Evolutionary conservation across 2,329 filamentous ascomycete species (phyloP).

Genomic region (Zymoseptoria pseudotritici): DNA sequence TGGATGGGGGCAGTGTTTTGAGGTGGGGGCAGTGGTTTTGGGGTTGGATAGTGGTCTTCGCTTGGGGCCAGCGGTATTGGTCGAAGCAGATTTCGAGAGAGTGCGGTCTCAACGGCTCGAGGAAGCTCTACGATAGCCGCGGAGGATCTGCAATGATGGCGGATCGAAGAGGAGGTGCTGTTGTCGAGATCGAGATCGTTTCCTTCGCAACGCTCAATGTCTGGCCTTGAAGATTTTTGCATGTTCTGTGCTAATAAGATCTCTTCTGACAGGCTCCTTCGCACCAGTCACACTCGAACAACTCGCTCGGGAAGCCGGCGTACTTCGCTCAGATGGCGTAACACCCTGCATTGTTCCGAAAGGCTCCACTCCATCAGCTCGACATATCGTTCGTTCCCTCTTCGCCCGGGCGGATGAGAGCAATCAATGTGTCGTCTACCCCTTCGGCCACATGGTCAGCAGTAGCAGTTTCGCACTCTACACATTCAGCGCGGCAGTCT

Average conservation of each 20-base stretch:
- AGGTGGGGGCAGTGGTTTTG: too few relatives aligned
- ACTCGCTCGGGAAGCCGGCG: constrained; percentile 78
- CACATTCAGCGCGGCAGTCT: constrained; percentile 80
- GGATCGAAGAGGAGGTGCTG: background rate
- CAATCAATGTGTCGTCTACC: constrained; percentile 68
- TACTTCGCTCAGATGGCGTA: constrained; percentile 66
- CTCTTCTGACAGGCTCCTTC: constrained; percentile 62
- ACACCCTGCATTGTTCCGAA: constrained; percentile 52
- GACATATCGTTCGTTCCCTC: constrained; percentile 18
- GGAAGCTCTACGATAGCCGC: too few relatives aligned
- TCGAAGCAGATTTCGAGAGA: too few relatives aligned
- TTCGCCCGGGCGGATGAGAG: constrained; percentile 25
- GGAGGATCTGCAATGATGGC: too few relatives aligned
- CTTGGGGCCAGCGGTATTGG: too few relatives aligned
- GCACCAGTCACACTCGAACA: constrained; percentile 88
- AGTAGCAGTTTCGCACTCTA: constrained; percentile 95
- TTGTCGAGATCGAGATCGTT: too few relatives aligned
- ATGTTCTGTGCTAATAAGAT: background rate
- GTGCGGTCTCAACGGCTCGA: too few relatives aligned
- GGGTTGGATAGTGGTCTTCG: too few relatives aligned
- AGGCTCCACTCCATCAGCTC: background rate
- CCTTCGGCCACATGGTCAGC: constrained; percentile 75
- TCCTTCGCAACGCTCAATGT: background rate
- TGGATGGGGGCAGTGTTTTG: too few relatives aligned
- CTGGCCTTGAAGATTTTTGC: background rate